Conservation (phyloP, 108 stramenopile species). For the Nitzschia putrida region DNA sequence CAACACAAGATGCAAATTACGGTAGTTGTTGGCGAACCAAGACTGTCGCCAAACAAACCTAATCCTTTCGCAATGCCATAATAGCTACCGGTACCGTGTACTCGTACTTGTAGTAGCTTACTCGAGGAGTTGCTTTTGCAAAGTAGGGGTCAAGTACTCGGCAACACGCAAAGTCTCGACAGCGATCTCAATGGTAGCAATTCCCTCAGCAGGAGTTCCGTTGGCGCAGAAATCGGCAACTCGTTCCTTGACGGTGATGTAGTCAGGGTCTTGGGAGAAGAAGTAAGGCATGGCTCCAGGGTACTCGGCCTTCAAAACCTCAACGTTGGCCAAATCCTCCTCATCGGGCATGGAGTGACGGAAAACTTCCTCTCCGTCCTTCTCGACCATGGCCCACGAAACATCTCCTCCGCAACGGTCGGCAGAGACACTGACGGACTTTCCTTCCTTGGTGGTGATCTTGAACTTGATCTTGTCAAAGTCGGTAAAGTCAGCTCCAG, state of each 20-base stretch:
- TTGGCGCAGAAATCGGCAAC: conserved; percentile 72
- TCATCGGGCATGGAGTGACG: conserved; percentile 90
- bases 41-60: no score
- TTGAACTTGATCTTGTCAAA: conserved; percentile 95
- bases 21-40: no score
- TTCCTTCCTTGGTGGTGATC: conserved; percentile 90
- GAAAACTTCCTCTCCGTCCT: conserved; percentile 80
- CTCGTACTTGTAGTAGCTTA: no score
- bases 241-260: conserved; percentile 92
- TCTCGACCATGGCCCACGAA: conserved; percentile 77
- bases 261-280: conserved; percentile 93
- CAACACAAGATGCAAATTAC: no score
- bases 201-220: conserved; percentile 74
- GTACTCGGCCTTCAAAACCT: conserved; percentile 74
- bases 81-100: no score
- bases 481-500: conserved; percentile 84
- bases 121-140: conserved; percentile 63
- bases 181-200: conserved; percentile 91
- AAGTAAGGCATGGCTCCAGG: conserved; percentile 95
- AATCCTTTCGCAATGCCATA: no score
- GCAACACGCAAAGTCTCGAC: conserved; percentile 87
- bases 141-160: conserved; percentile 81
- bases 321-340: conserved; percentile 84
- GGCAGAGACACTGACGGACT: conserved; percentile 81
- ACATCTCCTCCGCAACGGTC: conserved; percentile 90